phyloP scores from a whole-genome alignment of 148 eudicot species.

The Cornus florida region DNA sequence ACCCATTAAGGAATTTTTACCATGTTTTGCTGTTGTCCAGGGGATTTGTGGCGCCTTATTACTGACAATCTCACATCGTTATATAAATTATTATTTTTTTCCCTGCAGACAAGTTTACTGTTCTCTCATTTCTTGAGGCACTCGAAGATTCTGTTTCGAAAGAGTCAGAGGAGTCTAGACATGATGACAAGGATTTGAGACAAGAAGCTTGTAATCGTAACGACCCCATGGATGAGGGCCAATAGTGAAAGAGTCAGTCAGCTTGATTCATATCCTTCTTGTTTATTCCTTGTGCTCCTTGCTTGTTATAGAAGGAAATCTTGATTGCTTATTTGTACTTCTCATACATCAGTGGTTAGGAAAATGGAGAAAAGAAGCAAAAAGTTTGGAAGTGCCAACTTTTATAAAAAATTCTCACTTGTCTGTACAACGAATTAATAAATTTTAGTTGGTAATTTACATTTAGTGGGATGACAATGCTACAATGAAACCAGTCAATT shows the following conservation, averaged over 20 bases:
- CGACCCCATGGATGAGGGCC: conserved; percentile 82
- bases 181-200: conserved; percentile 32
- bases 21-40: not conserved
- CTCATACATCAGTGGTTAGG: not conserved
- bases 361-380: not conserved
- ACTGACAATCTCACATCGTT: not conserved
- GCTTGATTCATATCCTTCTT: not conserved
- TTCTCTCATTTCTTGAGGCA: conserved; percentile 94
- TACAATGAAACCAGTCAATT: no score
- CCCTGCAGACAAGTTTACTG: conserved; percentile 78
- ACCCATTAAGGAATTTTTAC: not conserved
- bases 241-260: conserved; percentile 28
- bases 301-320: conserved; percentile 6
- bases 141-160: conserved; percentile 84
- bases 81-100: not conserved
- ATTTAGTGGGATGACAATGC: not conserved
- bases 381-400: not conserved
- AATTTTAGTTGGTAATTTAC: not conserved
- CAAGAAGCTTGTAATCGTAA: conserved; percentile 32
- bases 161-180: conserved; percentile 38
- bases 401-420: not conserved
- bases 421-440: not conserved
- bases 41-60: not conserved
- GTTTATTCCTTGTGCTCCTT: not conserved
- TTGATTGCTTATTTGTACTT: conserved; percentile 5